phyloP scores from a whole-genome alignment of 192 early-diverging fungal genomes.

The Coemansia sp. region DNA sequence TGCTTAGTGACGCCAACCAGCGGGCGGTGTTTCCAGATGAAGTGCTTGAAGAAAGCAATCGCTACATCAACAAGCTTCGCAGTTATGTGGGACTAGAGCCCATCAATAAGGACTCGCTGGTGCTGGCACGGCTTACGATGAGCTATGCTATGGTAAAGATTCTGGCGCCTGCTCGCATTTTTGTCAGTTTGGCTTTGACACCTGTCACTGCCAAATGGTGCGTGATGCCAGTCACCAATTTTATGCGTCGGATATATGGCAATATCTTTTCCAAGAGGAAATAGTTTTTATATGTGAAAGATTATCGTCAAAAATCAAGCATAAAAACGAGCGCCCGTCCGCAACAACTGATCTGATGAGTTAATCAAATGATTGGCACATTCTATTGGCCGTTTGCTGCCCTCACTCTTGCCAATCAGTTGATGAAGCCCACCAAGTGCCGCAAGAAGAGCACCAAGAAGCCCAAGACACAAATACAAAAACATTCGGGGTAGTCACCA shows the following conservation, averaged over 20 bases:
- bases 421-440: too few relatives aligned
- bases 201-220: constrained; percentile 28
- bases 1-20: constrained; percentile 56
- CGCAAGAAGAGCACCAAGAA: too few relatives aligned
- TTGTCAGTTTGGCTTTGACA: constrained; percentile 33
- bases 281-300: too few relatives aligned
- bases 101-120: constrained; percentile 41
- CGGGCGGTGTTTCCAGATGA: constrained; percentile 68
- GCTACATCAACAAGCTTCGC: constrained; percentile 60
- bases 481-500: too few relatives aligned
- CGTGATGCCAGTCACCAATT: constrained; percentile 25
- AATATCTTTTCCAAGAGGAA: not conserved
- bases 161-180: constrained; percentile 33
- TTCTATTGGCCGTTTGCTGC: too few relatives aligned
- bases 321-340: too few relatives aligned
- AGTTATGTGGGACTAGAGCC: constrained; percentile 49
- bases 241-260: not conserved
- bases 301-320: too few relatives aligned
- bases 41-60: constrained; percentile 59
- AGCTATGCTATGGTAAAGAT: constrained; percentile 85
- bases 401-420: too few relatives aligned
- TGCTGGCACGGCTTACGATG: constrained; percentile 72
- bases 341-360: too few relatives aligned
- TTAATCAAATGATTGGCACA: too few relatives aligned
- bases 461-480: too few relatives aligned